A percentile compares a stretch with the other conserved stretches of the same genome.
These are phyloP conservation scores for Ogataea pignaliae DNA, from an alignment of 805 yeast genomes.

Conservation along the genomic window DNA sequence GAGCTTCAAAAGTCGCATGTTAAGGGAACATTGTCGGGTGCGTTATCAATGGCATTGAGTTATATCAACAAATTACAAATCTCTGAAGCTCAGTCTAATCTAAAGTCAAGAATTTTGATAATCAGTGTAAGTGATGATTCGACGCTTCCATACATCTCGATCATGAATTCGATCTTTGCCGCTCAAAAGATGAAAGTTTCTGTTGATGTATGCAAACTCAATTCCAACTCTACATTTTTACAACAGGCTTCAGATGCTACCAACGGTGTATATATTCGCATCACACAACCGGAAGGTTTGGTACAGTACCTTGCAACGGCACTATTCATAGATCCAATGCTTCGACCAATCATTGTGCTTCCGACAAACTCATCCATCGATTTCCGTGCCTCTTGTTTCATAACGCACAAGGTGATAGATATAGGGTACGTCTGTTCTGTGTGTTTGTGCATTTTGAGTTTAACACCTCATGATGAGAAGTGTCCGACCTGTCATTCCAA, in stretches of 20 bases:
- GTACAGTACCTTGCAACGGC: slow-evolving; percentile 82
- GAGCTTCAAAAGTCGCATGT: slow-evolving; percentile 27
- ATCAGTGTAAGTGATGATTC: slow-evolving; percentile 68
- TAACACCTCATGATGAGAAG: slow-evolving; percentile 56
- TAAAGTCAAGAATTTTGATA: slow-evolving; percentile 64
- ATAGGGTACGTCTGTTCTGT: slow-evolving; percentile 94
- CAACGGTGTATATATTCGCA: slow-evolving; percentile 74
- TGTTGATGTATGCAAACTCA: slow-evolving; percentile 84
- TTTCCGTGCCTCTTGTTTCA: slow-evolving; percentile 90
- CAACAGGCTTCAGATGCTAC: slow-evolving; percentile 98
- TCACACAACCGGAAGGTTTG: slow-evolving; percentile 68
- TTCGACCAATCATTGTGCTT: slow-evolving; percentile 68
- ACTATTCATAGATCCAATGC: slow-evolving; percentile 78
- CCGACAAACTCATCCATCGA: slow-evolving; percentile 86
- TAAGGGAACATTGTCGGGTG: slow-evolving; percentile 62
- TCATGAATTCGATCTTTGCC: slow-evolving; percentile 93
- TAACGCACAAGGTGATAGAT: slow-evolving; percentile 87
- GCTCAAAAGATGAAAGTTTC: slow-evolving; percentile 91
- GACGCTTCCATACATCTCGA: slow-evolving; percentile 79
- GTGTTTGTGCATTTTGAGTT: slow-evolving; percentile 76
- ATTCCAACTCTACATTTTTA: slow-evolving; percentile 67
- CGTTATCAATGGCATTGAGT: slow-evolving; percentile 76
- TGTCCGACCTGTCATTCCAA: slow-evolving; percentile 87
- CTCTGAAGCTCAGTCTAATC: slow-evolving; percentile 37
- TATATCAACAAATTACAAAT: slow-evolving; percentile 67